Conservation (phyloP, 768 basidiomycete species). For the Termitomyces sp. region DNA sequence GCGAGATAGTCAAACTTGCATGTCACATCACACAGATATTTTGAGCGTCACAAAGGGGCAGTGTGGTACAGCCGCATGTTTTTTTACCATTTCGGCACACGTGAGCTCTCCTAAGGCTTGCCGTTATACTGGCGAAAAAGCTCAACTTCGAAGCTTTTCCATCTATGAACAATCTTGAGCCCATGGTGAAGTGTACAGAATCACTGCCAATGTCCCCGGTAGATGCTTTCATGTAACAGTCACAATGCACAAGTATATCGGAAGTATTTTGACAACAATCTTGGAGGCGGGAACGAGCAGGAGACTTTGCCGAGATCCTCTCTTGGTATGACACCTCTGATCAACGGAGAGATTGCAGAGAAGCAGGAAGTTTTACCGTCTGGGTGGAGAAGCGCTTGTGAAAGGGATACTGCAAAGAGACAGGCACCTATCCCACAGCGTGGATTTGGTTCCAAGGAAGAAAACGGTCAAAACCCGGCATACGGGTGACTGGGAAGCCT, state of each 20-base stretch:
- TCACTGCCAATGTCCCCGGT: neutral
- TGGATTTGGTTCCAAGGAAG: conserved; percentile 7
- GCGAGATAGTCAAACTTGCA: neutral
- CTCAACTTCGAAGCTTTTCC: neutral
- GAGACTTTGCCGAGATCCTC: neutral
- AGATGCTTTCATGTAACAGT: neutral
- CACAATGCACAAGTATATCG: neutral
- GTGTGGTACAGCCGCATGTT: neutral
- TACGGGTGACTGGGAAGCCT: conserved; percentile 10
- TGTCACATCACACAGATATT: neutral
- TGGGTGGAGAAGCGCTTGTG: conserved; percentile 1
- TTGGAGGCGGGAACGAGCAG: neutral
- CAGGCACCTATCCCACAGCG: conserved; percentile 3
- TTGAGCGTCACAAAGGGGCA: neutral
- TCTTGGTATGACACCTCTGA: neutral
- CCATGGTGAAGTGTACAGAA: neutral
- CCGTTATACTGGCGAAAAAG: neutral
- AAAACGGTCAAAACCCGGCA: conserved; percentile 7
- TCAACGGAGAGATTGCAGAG: neutral
- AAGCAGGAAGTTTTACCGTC: neutral
- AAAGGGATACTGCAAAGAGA: conserved; percentile 5
- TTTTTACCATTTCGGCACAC: neutral
- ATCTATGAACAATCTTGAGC: neutral
- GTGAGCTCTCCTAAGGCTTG: no score
- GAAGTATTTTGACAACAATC: neutral